Evolutionary conservation across 352 stramenopile genomes (phyloP).

Genomic region (Phytophthora litchii): DNA sequence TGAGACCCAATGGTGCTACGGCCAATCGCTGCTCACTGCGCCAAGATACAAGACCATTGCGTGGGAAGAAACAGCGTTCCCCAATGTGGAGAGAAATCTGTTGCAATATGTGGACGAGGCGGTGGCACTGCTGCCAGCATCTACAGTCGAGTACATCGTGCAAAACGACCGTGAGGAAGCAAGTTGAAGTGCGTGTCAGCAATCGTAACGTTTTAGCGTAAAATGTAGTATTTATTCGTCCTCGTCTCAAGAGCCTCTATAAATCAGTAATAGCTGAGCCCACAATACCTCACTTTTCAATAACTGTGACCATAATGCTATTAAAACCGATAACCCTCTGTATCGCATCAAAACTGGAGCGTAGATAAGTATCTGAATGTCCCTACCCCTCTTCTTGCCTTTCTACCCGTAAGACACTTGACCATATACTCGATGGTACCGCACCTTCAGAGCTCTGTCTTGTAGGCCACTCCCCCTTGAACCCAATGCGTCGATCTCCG

Average conservation of each 20-base stretch:
- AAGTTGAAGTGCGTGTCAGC: slow-evolving; percentile 23
- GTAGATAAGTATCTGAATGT: slow-evolving; percentile 17
- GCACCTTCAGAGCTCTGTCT: slow-evolving; percentile 2
- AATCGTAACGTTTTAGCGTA: slow-evolving; percentile 15
- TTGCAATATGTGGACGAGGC: slow-evolving; percentile 44
- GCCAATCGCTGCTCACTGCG: slow-evolving; percentile 28
- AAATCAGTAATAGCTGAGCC: not conserved
- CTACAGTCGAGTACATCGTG: slow-evolving; percentile 20
- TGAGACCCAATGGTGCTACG: slow-evolving; percentile 50
- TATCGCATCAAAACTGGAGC: slow-evolving; percentile 10
- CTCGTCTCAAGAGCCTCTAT: slow-evolving; percentile 21
- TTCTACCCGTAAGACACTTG: slow-evolving; percentile 19
- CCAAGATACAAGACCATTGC: slow-evolving; percentile 37
- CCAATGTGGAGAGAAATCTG: slow-evolving; percentile 36
- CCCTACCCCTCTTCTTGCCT: slow-evolving; percentile 4
- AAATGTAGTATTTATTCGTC: slow-evolving; percentile 31
- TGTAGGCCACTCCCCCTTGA: not conserved
- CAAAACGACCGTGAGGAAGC: slow-evolving; percentile 21
- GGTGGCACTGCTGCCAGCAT: slow-evolving; percentile 20
- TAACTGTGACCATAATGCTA: too few species aligned
- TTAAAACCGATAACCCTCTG: not conserved
- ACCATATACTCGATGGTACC: slow-evolving; percentile 1
- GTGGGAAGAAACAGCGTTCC: slow-evolving; percentile 41
- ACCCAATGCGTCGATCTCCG: slow-evolving; percentile 15
- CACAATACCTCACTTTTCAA: not conserved